Base-by-base conservation (phyloP, 2,329 filamentous ascomycete genomes). In the Stachybotrys echinatus region DNA sequence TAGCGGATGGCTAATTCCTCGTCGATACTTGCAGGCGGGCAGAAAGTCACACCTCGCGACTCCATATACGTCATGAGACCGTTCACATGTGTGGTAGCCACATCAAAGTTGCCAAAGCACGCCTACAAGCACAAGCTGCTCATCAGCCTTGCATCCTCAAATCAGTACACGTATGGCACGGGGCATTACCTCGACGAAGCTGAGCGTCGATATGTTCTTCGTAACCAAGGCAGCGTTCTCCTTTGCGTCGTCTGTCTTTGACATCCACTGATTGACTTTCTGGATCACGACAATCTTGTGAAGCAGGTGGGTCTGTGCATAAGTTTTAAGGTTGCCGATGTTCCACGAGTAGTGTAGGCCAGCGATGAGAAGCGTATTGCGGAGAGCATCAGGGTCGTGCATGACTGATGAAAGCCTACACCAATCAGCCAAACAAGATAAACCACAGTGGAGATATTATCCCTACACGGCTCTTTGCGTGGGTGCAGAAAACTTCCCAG, bases 321-420 rank as follows among this genome's bases (percentile, higher is more conserved):
- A 58, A 3, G 22, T 46, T 12, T 27, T 19, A 6, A 60, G 6
- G 3, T 50, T 45, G 10, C 58, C 58, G 2, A 42, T 48, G 2
- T 53, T 57, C 55, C 55, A 60, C 0, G 54, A 48, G 31, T 54
- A 60, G 31, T 60, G 58, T 0, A 60, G 14, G 1, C 55, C 56
- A 4, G 58, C 57, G 5, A 60, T 52, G 2, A 60, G 52, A 14
- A 60, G 48, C 5, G 52, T 54, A 12, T 54, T 53, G 2, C 58
- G 53, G 0, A 60, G 51, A 4, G 55, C 49, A 23, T 56, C 52
- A 1, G 53, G 54, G 17, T 45, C 54, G 18, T 56, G 34, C 18
- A 47, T 39, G 1, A 52, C 51, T 10, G 49, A 50, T 14, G 47
- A 20, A 5, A 60, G 18, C 12, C 58, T 60, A n/a, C 2, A 48